Evolutionary conservation across 2,329 filamentous ascomycete species (phyloP).

Genomic region (Colletotrichum neosansevieriae): DNA sequence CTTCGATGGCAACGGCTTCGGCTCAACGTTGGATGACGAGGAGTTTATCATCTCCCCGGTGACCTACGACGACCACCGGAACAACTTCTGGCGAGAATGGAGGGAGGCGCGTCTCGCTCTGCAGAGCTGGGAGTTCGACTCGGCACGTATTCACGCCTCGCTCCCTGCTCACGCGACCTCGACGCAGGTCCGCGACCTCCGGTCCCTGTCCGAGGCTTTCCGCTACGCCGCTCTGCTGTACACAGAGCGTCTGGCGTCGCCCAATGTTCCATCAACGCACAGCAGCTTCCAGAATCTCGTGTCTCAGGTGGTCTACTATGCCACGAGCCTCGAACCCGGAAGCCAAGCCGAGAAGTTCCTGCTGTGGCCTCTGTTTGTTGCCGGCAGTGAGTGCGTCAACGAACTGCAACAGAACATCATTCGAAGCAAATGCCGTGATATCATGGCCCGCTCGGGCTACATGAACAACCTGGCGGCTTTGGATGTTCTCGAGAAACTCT

Average conservation of each 20-base stretch:
- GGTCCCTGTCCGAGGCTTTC: conserved; percentile 90
- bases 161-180: conserved; percentile 64
- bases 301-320: conserved; percentile 84
- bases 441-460: conserved; percentile 90
- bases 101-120: conserved; percentile 81
- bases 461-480: conserved; percentile 92
- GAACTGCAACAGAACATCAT: conserved; percentile 83
- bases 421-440: conserved; percentile 83
- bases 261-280: conserved; percentile 77
- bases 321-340: conserved; percentile 79
- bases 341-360: conserved; percentile 86
- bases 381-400: conserved; percentile 89
- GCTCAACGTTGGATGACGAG: conserved; percentile 66
- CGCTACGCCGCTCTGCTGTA: conserved; percentile 90
- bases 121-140: conserved; percentile 83
- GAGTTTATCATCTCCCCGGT: conserved; percentile 61
- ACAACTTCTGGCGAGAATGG: conserved; percentile 89
- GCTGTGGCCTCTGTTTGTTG: conserved; percentile 92
- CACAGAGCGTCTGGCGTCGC: conserved; percentile 86
- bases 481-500: conserved; percentile 87
- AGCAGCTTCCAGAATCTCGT: conserved; percentile 87
- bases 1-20: conserved; percentile 77
- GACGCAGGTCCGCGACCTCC: conserved; percentile 78
- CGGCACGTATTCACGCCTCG: conserved; percentile 61
- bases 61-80: conserved; percentile 68